phyloP scores from a whole-genome alignment of 441 rosid genomes.

The Erodium moschatum region DNA sequence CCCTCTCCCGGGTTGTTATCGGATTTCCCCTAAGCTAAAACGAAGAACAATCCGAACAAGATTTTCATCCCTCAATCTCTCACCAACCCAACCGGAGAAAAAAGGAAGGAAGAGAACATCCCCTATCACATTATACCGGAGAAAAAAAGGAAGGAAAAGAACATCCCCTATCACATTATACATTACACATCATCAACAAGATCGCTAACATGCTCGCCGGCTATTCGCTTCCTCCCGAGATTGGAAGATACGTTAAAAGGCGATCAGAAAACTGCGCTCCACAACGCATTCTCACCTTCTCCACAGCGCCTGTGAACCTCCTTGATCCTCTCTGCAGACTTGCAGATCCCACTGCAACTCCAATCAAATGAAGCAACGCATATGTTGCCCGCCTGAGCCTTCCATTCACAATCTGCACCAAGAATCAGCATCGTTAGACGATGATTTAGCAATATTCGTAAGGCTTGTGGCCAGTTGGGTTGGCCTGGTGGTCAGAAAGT shows the following conservation, averaged over 20 bases:
- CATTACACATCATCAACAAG: not conserved
- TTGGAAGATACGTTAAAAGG: conserved; percentile 21
- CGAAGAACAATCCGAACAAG: conserved; percentile 30
- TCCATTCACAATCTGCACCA: conserved; percentile 41
- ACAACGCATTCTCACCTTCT: conserved; percentile 38
- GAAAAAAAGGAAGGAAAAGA: not conserved
- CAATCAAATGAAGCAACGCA: conserved; percentile 46
- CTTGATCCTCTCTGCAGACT: conserved; percentile 37
- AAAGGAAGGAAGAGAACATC: not conserved
- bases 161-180: conserved; percentile 22
- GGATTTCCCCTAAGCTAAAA: conserved; percentile 29
- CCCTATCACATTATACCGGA: conserved; percentile 25
- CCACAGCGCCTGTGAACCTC: conserved; percentile 44
- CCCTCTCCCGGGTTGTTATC: conserved; percentile 16
- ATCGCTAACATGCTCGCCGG: not conserved
- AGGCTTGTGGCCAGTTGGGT: no score
- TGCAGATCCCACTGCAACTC: conserved; percentile 46
- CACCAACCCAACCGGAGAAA: no score
- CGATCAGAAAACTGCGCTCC: conserved; percentile 34
- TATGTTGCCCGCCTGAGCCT: conserved; percentile 42
- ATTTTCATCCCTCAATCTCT: conserved; percentile 7
- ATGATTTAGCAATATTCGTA: not conserved
- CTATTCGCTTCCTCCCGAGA: conserved; percentile 33
- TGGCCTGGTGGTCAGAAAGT: no score
- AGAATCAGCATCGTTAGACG: not conserved